These are phyloP conservation scores for Viola odorata DNA, from an alignment of 345 rosid genomes.

Conservation along the genomic window DNA sequence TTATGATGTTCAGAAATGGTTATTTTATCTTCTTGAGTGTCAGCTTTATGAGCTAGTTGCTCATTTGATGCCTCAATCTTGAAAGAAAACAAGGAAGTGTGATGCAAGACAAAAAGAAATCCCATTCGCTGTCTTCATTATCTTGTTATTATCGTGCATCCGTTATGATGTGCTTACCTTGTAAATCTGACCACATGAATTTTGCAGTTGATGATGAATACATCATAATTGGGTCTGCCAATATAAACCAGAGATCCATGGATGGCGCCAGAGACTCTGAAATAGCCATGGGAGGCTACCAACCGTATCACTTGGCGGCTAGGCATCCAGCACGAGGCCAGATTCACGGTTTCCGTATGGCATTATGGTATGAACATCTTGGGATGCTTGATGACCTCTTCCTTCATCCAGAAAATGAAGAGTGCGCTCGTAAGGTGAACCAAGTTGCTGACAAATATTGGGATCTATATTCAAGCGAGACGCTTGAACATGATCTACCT, in stretches of 20 bases:
- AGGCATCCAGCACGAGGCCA: slow-evolving; percentile 88
- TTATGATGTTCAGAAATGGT: too few species aligned
- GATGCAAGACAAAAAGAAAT: too few species aligned
- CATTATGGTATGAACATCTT: slow-evolving; percentile 93
- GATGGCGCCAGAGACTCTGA: slow-evolving; percentile 98
- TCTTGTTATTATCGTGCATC: too few species aligned
- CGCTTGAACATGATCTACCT: slow-evolving; percentile 72
- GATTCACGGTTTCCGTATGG: slow-evolving; percentile 92
- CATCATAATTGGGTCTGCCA: slow-evolving; percentile 92
- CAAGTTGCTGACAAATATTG: slow-evolving; percentile 79
- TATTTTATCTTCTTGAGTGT: too few species aligned
- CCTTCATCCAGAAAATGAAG: slow-evolving; percentile 61
- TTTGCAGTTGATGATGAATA: slow-evolving; percentile 93
- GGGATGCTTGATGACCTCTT: slow-evolving; percentile 84
- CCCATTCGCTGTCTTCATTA: too few species aligned
- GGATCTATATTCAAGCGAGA: slow-evolving; percentile 77
- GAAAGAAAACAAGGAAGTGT: too few species aligned
- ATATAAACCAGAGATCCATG: slow-evolving; percentile 97
- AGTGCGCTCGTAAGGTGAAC: slow-evolving; percentile 69
- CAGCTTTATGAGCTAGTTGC: too few species aligned
- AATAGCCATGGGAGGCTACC: slow-evolving; percentile 97
- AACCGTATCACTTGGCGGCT: slow-evolving; percentile 70
- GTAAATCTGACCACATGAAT: not conserved
- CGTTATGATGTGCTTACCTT: not conserved
- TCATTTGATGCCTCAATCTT: too few species aligned